phyloP scores from a whole-genome alignment of 1,284 basidiomycete genomes.

The Pseudozyma hubeiensis region DNA sequence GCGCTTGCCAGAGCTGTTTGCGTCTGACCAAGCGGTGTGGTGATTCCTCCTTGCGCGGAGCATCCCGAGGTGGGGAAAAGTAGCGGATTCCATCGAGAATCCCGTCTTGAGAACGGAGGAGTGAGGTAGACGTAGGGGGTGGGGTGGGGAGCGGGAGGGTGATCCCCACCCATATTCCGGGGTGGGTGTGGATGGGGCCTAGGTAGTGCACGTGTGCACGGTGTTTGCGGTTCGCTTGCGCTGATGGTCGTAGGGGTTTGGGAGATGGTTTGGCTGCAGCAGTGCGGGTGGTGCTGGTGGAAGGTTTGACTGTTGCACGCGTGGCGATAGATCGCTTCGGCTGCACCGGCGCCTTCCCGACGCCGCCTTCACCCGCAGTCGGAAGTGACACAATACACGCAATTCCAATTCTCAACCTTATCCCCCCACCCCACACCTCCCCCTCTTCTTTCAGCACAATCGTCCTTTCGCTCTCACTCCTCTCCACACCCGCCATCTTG shows the following conservation, averaged over 20 bases:
- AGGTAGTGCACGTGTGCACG: slow-evolving; percentile 54
- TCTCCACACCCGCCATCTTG: not conserved
- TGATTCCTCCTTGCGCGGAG: not conserved
- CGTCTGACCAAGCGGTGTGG: not conserved
- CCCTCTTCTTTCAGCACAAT: slow-evolving; percentile 1
- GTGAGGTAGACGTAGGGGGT: not conserved
- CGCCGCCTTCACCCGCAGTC: not conserved
- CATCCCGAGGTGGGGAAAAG: not conserved
- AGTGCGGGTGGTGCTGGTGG: not conserved
- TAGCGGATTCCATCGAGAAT: not conserved
- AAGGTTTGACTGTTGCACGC: too few relatives aligned
- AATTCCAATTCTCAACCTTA: slow-evolving; percentile 32
- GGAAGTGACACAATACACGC: slow-evolving; percentile 49
- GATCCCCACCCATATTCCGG: slow-evolving; percentile 55
- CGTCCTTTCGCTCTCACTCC: slow-evolving; percentile 17
- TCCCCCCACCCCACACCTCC: not conserved
- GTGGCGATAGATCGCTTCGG: not conserved
- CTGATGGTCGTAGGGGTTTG: not conserved
- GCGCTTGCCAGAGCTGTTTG: not conserved
- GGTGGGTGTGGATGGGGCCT: slow-evolving; percentile 35
- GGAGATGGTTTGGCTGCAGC: too few relatives aligned
- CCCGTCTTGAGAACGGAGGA: not conserved
- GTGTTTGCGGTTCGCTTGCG: slow-evolving; percentile 15
- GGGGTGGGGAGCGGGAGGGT: slow-evolving; percentile 33
- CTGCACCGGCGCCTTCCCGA: too few relatives aligned